Evolutionary conservation across 331 rosid genomes (phyloP).

Genomic region (Telfairia occidentalis): DNA sequence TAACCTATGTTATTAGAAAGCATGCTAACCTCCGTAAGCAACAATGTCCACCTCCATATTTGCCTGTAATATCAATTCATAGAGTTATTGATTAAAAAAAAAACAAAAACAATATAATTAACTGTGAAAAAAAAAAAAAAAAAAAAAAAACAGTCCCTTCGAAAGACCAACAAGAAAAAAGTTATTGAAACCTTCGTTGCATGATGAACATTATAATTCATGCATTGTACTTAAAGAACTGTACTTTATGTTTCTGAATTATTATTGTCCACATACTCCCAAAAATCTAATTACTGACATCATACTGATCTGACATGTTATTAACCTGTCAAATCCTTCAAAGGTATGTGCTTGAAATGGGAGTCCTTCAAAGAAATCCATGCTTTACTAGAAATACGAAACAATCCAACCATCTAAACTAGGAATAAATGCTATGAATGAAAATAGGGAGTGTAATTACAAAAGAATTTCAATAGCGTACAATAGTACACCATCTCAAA

Average conservation of each 20-base stretch:
- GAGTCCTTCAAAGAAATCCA: not conserved
- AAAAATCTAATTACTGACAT: not conserved
- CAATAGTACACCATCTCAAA: not conserved
- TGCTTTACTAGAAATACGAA: not conserved
- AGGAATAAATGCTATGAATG: not conserved
- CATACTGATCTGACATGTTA: not conserved
- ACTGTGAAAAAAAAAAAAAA: not conserved
- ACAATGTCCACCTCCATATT: slow-evolving; percentile 64
- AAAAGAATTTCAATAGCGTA: not conserved
- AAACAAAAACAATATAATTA: not conserved
- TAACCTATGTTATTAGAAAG: not conserved
- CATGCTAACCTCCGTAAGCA: slow-evolving; percentile 72
- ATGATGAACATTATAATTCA: not conserved
- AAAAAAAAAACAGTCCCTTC: not conserved
- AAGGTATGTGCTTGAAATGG: not conserved
- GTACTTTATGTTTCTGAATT: not conserved
- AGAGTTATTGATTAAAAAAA: not conserved
- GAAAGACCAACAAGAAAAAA: not conserved
- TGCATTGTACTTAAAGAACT: not conserved
- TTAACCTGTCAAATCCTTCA: not conserved
- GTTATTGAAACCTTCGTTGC: not conserved
- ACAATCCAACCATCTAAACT: not conserved
- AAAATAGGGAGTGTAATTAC: not conserved
- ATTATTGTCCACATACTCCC: not conserved
- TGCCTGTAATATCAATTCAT: slow-evolving; percentile 35